Evolutionary conservation across 2,329 filamentous ascomycete genomes (phyloP).

Genomic region (Nigrospora sphaerica): DNA sequence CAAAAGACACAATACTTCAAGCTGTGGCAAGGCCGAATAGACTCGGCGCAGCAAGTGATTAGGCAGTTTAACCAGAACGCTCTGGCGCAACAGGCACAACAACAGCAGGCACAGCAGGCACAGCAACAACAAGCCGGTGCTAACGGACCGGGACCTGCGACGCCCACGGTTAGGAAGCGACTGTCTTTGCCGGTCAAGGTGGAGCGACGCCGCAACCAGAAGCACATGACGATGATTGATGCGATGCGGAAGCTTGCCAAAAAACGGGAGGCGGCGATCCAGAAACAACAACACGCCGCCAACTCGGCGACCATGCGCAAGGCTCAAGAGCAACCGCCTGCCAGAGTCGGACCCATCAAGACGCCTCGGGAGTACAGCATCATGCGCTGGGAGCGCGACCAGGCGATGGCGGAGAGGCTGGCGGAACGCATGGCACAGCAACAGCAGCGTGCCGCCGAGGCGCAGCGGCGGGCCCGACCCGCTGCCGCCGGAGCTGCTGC

Average conservation of each 20-base stretch:
- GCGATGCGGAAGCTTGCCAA: slow-evolving; percentile 93
- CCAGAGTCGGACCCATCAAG: slow-evolving; percentile 45
- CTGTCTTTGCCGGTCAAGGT: slow-evolving; percentile 77
- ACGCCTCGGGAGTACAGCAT: slow-evolving; percentile 89
- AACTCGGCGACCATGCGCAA: slow-evolving; percentile 77
- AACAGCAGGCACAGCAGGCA: slow-evolving; percentile 16
- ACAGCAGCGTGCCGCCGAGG: slow-evolving; percentile 48
- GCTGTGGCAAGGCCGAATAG: slow-evolving; percentile 54
- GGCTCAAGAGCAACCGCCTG: slow-evolving; percentile 55
- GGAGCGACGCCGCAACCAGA: slow-evolving; percentile 77
- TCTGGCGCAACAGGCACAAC: slow-evolving; percentile 23
- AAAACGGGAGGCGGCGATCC: slow-evolving; percentile 77
- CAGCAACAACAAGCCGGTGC: slow-evolving; percentile 20
- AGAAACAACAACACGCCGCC: slow-evolving; percentile 81
- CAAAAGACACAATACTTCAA: slow-evolving; percentile 94
- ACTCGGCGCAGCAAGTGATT: slow-evolving; percentile 49
- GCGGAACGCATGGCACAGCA: slow-evolving; percentile 52
- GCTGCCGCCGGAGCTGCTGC: slow-evolving; percentile 9
- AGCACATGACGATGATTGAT: slow-evolving; percentile 83
- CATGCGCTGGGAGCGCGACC: slow-evolving; percentile 80
- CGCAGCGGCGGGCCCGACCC: slow-evolving; percentile 45
- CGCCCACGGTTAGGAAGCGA: slow-evolving; percentile 51
- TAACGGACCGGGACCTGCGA: slow-evolving; percentile 29
- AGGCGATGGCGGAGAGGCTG: slow-evolving; percentile 54
- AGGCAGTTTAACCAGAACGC: slow-evolving; percentile 46